phyloP scores from a whole-genome alignment of 2,329 filamentous ascomycete species.

The Colletotrichum camelliae region DNA sequence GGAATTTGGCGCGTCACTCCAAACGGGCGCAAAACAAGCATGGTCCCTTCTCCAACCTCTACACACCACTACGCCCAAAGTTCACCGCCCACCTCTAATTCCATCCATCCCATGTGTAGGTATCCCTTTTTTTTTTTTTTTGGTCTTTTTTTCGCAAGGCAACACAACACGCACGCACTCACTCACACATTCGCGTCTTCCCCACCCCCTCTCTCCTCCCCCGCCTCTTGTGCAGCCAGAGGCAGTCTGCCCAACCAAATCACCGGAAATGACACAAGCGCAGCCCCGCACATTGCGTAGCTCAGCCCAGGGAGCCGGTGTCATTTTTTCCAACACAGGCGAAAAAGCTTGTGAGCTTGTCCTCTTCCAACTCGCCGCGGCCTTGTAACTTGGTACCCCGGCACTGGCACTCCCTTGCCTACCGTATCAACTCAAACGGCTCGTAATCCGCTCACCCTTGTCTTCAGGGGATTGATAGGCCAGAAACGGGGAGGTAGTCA shows the following conservation, averaged over 20 bases:
- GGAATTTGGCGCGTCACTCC: not conserved
- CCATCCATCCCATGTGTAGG: not conserved
- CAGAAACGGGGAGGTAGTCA: too few relatives aligned
- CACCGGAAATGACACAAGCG: not conserved
- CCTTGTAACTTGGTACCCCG: not conserved
- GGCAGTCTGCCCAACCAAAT: not conserved
- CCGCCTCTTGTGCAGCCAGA: not conserved
- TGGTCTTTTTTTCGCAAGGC: not conserved
- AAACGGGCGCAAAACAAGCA: constrained; percentile 12
- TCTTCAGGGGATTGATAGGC: too few relatives aligned
- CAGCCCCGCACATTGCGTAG: constrained; percentile 1
- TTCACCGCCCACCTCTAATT: not conserved
- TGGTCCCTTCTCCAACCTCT: not conserved
- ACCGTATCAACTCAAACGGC: too few relatives aligned
- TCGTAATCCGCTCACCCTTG: too few relatives aligned
- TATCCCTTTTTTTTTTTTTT: too few relatives aligned
- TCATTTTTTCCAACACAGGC: not conserved
- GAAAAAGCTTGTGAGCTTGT: constrained; percentile 2
- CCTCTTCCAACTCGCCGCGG: not conserved
- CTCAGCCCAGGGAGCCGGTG: not conserved
- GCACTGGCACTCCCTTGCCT: not conserved
- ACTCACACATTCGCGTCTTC: not conserved
- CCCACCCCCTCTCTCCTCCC: not conserved
- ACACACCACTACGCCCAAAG: not conserved
- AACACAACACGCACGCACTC: not conserved